phyloP scores from a whole-genome alignment of 2,329 filamentous ascomycete species.

The Pseudomassariella vexata region DNA sequence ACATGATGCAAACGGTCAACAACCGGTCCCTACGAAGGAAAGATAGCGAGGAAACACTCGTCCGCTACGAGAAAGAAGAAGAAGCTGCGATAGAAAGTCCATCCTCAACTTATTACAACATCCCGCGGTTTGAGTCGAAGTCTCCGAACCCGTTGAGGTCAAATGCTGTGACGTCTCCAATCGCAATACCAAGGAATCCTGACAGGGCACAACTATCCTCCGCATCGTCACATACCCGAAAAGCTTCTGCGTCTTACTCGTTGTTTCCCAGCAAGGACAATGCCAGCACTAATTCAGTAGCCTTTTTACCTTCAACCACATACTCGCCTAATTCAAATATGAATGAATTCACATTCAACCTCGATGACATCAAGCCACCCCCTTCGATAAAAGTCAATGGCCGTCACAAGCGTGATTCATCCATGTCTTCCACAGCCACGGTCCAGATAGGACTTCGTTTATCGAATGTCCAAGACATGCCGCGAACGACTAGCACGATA shows the following conservation, averaged over 20 bases:
- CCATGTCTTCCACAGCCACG: constrained; percentile 59
- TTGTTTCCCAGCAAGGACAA: constrained; percentile 29
- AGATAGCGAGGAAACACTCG: constrained; percentile 28
- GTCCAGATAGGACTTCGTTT: constrained; percentile 67
- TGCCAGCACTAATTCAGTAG: constrained; percentile 25
- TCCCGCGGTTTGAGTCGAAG: constrained; percentile 12
- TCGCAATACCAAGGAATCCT: constrained; percentile 18
- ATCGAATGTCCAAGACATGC: constrained; percentile 51
- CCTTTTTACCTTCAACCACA: constrained; percentile 41
- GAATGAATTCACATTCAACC: constrained; percentile 10
- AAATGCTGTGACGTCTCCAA: constrained; percentile 22
- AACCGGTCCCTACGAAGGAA: constrained; percentile 22
- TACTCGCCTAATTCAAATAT: constrained; percentile 28
- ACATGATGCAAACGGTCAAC: constrained; percentile 28
- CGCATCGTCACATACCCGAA: constrained; percentile 13
- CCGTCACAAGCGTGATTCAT: constrained; percentile 53
- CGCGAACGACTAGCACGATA: constrained; percentile 25
- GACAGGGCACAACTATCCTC: constrained; percentile 24
- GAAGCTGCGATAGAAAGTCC: constrained; percentile 18
- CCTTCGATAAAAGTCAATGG: constrained; percentile 33
- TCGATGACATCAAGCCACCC: constrained; percentile 33
- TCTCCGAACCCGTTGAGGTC: constrained; percentile 27
- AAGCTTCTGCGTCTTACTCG: constrained; percentile 29
- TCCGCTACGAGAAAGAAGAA: constrained; percentile 25
- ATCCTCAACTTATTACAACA: constrained; percentile 1